Conservation (phyloP, 768 basidiomycete species). For the Podaxis sp. region DNA sequence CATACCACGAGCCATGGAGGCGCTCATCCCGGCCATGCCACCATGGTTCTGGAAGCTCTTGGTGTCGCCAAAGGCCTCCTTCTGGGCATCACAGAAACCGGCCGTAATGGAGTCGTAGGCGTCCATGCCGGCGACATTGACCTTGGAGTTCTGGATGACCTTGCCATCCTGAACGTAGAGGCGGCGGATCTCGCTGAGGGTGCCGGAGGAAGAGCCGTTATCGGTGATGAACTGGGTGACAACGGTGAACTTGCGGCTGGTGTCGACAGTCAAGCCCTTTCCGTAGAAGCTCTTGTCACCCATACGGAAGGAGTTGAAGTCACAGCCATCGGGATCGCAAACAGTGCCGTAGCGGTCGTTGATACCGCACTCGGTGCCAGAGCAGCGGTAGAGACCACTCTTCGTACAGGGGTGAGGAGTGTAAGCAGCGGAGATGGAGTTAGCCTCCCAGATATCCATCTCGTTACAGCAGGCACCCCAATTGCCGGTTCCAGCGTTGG, state of each 20-base stretch:
- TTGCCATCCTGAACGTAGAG: slow-evolving; percentile 34
- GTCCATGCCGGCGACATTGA: slow-evolving; percentile 31
- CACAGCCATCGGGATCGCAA: slow-evolving; percentile 47
- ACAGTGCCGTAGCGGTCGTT: slow-evolving; percentile 24
- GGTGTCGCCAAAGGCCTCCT: slow-evolving; percentile 35
- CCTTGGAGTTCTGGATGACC: slow-evolving; percentile 35
- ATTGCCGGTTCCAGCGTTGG: slow-evolving; percentile 38
- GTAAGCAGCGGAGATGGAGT: slow-evolving; percentile 38
- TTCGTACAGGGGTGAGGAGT: slow-evolving; percentile 39
- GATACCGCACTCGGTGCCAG: slow-evolving; percentile 30
- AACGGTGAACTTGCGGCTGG: slow-evolving; percentile 14
- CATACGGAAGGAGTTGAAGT: slow-evolving; percentile 52
- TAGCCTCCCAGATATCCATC: slow-evolving; percentile 50
- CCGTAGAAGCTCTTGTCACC: slow-evolving; percentile 40
- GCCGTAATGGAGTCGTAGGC: slow-evolving; percentile 37
- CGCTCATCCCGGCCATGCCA: slow-evolving; percentile 35
- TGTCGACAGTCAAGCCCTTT: slow-evolving; percentile 31
- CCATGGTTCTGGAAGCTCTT: slow-evolving; percentile 27
- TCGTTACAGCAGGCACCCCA: slow-evolving; percentile 43
- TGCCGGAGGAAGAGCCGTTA: slow-evolving; percentile 35
- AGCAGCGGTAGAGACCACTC: slow-evolving; percentile 33
- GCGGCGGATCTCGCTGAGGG: slow-evolving; percentile 18
- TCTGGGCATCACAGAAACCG: slow-evolving; percentile 34
- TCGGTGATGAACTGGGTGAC: slow-evolving; percentile 44
- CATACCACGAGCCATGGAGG: slow-evolving; percentile 40